Conservation (phyloP, 768 basidiomycete genomes). For the Mycena latifolia region DNA sequence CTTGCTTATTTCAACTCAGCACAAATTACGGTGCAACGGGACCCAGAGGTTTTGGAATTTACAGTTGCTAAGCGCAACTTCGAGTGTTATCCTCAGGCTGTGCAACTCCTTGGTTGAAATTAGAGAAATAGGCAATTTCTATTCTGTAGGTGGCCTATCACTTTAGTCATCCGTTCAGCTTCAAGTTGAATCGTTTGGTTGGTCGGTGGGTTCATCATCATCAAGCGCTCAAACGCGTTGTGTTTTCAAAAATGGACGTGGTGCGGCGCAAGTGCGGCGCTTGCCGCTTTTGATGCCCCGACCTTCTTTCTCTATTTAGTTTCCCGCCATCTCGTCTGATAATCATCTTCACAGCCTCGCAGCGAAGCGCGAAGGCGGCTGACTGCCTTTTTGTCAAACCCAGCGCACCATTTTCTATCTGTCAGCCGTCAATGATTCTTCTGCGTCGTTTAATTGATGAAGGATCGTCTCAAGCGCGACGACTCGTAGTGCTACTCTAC, state of each 20-base stretch:
- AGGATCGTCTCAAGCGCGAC: conserved; percentile 13
- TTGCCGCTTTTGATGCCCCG: not conserved
- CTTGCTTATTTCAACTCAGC: too few relatives aligned
- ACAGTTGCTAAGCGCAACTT: too few relatives aligned
- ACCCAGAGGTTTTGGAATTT: too few relatives aligned
- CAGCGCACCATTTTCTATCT: conserved; percentile 1
- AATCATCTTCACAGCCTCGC: conserved; percentile 35
- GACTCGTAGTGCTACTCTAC: not conserved
- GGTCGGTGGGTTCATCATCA: not conserved
- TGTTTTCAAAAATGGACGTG: too few relatives aligned
- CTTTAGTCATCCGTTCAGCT: too few relatives aligned
- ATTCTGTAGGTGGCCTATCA: too few relatives aligned
- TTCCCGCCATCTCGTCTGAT: conserved; percentile 19
- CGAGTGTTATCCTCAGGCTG: too few relatives aligned
- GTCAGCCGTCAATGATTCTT: conserved; percentile 19
- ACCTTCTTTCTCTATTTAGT: conserved; percentile 7
- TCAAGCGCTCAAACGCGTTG: not conserved
- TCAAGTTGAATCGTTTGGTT: too few relatives aligned
- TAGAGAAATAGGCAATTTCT: too few relatives aligned
- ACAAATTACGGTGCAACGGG: too few relatives aligned
- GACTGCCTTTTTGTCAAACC: not conserved
- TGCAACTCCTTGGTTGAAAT: too few relatives aligned
- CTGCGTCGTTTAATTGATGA: conserved; percentile 4
- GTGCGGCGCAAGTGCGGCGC: too few relatives aligned
- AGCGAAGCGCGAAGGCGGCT: not conserved